Evolutionary conservation across 2,329 filamentous ascomycete genomes (phyloP).

Genomic region (Colletotrichum chlorophyti): DNA sequence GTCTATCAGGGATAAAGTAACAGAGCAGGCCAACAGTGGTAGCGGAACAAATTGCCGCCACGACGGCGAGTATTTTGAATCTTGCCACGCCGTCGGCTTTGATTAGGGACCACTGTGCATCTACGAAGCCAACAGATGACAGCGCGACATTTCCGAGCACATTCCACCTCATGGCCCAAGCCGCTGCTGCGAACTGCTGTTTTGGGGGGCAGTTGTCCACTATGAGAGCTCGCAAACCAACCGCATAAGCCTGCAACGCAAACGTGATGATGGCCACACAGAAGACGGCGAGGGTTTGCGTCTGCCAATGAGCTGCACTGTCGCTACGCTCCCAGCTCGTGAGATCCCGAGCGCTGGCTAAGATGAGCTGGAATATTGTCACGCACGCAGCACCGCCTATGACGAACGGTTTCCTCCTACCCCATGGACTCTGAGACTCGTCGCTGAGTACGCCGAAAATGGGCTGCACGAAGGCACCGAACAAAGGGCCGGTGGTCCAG

Average conservation of each 20-base stretch:
- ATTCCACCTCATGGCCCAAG: neutral
- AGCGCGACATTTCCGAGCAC: neutral
- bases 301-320: too few species aligned
- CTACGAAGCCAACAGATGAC: neutral
- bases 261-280: neutral
- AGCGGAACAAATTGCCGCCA: too few species aligned
- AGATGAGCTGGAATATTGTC: neutral
- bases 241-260: neutral
- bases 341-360: too few species aligned
- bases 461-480: neutral
- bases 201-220: neutral
- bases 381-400: neutral
- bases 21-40: too few species aligned
- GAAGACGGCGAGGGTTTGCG: neutral
- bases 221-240: neutral
- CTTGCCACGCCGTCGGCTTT: neutral
- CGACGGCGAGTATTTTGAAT: too few species aligned
- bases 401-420: neutral
- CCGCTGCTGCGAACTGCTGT: neutral
- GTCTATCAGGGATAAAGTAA: too few species aligned
- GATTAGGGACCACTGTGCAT: neutral
- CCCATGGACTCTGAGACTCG: neutral
- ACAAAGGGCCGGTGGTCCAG: neutral
- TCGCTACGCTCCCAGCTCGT: too few species aligned
- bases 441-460: neutral